Base-by-base conservation (phyloP, 202 grass and related monocot genomes). In the Elaeis oleifera region DNA sequence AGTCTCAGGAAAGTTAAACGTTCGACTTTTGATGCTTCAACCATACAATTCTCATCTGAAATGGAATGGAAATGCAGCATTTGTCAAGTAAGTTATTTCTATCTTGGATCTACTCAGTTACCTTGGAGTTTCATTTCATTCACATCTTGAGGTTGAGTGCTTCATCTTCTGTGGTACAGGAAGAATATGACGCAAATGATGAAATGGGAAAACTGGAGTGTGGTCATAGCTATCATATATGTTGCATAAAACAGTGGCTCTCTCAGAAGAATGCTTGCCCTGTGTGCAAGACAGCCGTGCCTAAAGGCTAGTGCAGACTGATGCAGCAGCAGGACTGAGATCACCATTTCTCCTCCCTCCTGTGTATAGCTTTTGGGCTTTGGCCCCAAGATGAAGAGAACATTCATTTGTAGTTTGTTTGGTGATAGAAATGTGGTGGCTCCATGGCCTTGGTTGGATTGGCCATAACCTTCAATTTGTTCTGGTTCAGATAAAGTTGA, bases 191-290 rank as follows among this genome's bases (percentile, higher is more conserved):
- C 72, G 61, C 58, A 19, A 81, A 75, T 1, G 84, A 84, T 9
- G 87, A 91, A 27, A 71, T 80, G 25, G 92, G 92, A 62, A 97
- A 53, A 53, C 73, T 97, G 29, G 76, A 59, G 54, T 97, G 92
- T 19, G 84, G 87, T 3, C 92, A 97, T 74, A 73, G 68, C 77
- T 97, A 85, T 52, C 92, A 97, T 27, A 74, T 89, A 72, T 77
- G 84, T 16, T 97, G 92, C 81, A 91, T 97, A 56, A 97, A 91
- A 24, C 92, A 86, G 50, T 97, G 87, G 92, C 92, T 97, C 56
- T 74, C 75, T 68, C 80, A 73, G 72, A 97, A 97, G 84, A 97
- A 91, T 54, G 76, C 84, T 49, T 91, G 92, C 71, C 92, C 92
- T 3, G 77, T 97, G 54, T 97, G 92, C 84, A 97, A 97, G 71